phyloP scores from a whole-genome alignment of 768 basidiomycete genomes.

The Podaxis sp. region DNA sequence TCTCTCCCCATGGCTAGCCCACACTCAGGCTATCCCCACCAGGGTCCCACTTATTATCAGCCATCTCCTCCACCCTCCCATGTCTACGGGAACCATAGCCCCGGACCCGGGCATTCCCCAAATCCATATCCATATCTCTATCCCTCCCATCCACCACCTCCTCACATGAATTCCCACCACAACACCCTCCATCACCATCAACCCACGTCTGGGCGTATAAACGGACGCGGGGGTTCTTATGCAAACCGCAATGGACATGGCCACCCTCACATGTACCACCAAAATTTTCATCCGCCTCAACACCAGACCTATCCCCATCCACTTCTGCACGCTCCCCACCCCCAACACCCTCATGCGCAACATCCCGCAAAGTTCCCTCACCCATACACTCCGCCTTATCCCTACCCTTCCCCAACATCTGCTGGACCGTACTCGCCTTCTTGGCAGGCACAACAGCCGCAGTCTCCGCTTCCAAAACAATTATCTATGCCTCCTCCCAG shows the following conservation, averaged over 20 bases:
- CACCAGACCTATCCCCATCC: slow-evolving; percentile 26
- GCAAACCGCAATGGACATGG: slow-evolving; percentile 34
- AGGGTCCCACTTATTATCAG: slow-evolving; percentile 23
- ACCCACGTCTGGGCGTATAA: slow-evolving; percentile 28
- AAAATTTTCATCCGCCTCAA: slow-evolving; percentile 29
- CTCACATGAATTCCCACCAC: slow-evolving; percentile 35
- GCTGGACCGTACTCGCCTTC: slow-evolving; percentile 33
- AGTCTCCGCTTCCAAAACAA: slow-evolving; percentile 63
- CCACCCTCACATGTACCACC: slow-evolving; percentile 27
- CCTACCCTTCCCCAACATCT: slow-evolving; percentile 37
- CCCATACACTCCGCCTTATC: slow-evolving; percentile 31
- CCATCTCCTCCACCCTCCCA: slow-evolving; percentile 23
- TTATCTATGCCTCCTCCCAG: slow-evolving; percentile 44
- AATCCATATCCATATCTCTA: slow-evolving; percentile 30
- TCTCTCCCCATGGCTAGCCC: slow-evolving; percentile 19
- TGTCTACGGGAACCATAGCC: slow-evolving; percentile 34
- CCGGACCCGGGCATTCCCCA: slow-evolving; percentile 27
- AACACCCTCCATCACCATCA: slow-evolving; percentile 30
- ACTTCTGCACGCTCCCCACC: slow-evolving; percentile 22
- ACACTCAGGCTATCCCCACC: slow-evolving; percentile 22
- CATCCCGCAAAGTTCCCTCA: slow-evolving; percentile 29
- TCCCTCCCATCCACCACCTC: slow-evolving; percentile 27
- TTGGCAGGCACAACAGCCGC: slow-evolving; percentile 36
- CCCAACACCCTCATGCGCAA: slow-evolving; percentile 27
- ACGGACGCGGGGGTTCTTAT: slow-evolving; percentile 35